Percentiles rank a stretch among this genome's conserved stretches.
These are phyloP conservation scores for Colletotrichum horii DNA, from an alignment of 2,329 filamentous ascomycete genomes.

Conservation along the genomic window DNA sequence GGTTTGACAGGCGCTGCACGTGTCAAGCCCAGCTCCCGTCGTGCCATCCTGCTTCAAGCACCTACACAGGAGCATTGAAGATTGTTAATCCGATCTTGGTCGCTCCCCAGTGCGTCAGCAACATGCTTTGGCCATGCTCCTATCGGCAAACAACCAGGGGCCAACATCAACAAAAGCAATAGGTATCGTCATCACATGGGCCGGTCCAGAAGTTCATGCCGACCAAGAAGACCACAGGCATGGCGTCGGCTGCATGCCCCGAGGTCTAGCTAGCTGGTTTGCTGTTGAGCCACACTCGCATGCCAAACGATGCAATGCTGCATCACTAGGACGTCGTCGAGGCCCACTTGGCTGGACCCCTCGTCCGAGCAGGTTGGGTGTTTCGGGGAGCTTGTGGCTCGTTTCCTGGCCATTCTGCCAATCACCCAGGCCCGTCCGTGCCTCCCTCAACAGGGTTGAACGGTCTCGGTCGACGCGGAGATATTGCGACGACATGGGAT, in stretches of 20 bases:
- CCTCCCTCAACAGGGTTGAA: background rate
- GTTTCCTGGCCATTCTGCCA: background rate
- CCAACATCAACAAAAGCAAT: background rate
- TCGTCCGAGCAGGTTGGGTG: background rate
- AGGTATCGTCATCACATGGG: constrained; percentile 8
- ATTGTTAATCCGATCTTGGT: background rate
- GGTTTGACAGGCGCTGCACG: background rate
- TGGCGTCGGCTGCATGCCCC: background rate
- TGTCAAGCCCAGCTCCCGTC: background rate
- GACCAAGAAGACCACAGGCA: background rate
- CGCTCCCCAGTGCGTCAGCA: background rate
- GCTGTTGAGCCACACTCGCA: constrained; percentile 12
- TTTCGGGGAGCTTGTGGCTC: constrained; percentile 9
- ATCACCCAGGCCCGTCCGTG: background rate
- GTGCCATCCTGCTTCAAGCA: background rate
- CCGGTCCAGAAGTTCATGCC: background rate
- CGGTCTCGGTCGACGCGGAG: background rate
- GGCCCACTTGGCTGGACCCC: constrained; percentile 15
- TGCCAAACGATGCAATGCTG: constrained; percentile 19
- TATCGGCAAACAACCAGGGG: background rate
- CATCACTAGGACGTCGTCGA: constrained; percentile 4
- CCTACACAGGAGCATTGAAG: background rate
- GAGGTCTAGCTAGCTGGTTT: background rate
- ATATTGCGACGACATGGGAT: background rate
- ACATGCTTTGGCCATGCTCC: background rate